Percentiles rank a stretch among this genome's conserved stretches.
phyloP scores from a whole-genome alignment of 192 early-diverging fungal species.

The Jimgerdemannia flammicorona region DNA sequence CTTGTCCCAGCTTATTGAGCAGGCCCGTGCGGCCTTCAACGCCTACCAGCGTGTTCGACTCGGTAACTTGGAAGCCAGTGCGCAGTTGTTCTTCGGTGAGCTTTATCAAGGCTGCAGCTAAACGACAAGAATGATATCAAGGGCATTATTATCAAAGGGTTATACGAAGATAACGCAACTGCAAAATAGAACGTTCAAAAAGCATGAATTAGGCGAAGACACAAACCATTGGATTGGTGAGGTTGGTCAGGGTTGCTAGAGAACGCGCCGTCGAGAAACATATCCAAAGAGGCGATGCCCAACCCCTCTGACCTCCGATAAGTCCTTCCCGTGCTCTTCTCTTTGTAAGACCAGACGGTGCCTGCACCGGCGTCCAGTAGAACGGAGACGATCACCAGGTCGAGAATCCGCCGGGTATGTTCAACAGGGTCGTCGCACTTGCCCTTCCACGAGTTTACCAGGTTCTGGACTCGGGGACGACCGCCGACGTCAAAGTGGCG shows the following conservation, averaged over 20 bases:
- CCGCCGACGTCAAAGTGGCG: slow-evolving; percentile 74
- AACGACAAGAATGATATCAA: neutral
- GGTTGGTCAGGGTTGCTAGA: slow-evolving; percentile 52
- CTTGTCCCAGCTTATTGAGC: slow-evolving; percentile 59
- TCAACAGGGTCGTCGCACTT: slow-evolving; percentile 36
- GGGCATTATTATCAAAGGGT: too few species aligned
- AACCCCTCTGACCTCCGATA: slow-evolving; percentile 80
- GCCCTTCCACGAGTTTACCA: slow-evolving; percentile 44
- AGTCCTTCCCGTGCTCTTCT: slow-evolving; percentile 34
- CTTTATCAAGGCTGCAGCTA: slow-evolving; percentile 48
- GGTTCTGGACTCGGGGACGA: slow-evolving; percentile 37
- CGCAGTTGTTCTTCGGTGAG: slow-evolving; percentile 47
- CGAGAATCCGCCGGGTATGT: slow-evolving; percentile 67
- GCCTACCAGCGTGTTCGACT: slow-evolving; percentile 76
- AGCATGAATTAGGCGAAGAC: neutral
- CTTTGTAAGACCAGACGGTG: slow-evolving; percentile 70
- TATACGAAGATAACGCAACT: too few species aligned
- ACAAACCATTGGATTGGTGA: slow-evolving; percentile 72
- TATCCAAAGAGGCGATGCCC: slow-evolving; percentile 77
- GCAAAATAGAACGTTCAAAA: neutral
- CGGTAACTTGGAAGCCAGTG: slow-evolving; percentile 76
- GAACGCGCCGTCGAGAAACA: slow-evolving; percentile 79
- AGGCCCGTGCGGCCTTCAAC: slow-evolving; percentile 71
- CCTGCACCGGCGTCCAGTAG: slow-evolving; percentile 94
- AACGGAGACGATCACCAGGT: slow-evolving; percentile 87